Conservation (phyloP, 495 filamentous ascomycete species). For the Penicillium verhagenii region DNA sequence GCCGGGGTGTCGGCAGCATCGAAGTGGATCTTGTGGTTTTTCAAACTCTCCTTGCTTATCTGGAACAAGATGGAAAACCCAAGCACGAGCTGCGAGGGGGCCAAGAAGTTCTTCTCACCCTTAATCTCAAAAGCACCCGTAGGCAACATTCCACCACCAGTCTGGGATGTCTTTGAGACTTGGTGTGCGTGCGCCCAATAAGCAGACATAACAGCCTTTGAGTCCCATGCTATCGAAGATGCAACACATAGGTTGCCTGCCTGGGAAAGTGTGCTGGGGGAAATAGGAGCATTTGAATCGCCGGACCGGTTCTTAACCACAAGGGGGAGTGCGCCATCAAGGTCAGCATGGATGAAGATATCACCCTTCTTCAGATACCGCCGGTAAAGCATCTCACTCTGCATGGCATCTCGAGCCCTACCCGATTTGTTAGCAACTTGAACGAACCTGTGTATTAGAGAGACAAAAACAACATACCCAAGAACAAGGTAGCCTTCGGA, state of each 20-base stretch:
- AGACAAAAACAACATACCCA: slow-evolving; percentile 39
- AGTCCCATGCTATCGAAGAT: slow-evolving; percentile 89
- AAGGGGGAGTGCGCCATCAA: slow-evolving; percentile 77
- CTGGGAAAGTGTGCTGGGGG: slow-evolving; percentile 87
- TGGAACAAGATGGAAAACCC: slow-evolving; percentile 86
- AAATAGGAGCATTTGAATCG: slow-evolving; percentile 77
- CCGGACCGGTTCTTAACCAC: slow-evolving; percentile 81
- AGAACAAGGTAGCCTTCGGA: slow-evolving; percentile 94
- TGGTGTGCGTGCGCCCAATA: slow-evolving; percentile 92
- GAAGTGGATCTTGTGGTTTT: slow-evolving; percentile 69
- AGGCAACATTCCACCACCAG: slow-evolving; percentile 72
- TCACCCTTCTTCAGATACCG: slow-evolving; percentile 85
- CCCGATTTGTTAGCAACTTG: slow-evolving; percentile 11
- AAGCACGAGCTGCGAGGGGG: slow-evolving; percentile 81
- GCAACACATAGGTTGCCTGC: slow-evolving; percentile 81
- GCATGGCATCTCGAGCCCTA: slow-evolving; percentile 81
- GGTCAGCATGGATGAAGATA: slow-evolving; percentile 86
- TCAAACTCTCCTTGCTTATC: slow-evolving; percentile 84
- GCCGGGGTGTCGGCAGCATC: slow-evolving; percentile 26
- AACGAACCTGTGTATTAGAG: neutral
- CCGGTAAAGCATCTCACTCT: slow-evolving; percentile 87
- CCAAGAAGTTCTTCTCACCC: slow-evolving; percentile 86
- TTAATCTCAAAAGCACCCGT: slow-evolving; percentile 74
- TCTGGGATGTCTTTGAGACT: slow-evolving; percentile 75
- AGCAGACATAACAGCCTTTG: slow-evolving; percentile 89